phyloP scores from a whole-genome alignment of 1,139 yeast species.

The Arxiozyma bovina region DNA sequence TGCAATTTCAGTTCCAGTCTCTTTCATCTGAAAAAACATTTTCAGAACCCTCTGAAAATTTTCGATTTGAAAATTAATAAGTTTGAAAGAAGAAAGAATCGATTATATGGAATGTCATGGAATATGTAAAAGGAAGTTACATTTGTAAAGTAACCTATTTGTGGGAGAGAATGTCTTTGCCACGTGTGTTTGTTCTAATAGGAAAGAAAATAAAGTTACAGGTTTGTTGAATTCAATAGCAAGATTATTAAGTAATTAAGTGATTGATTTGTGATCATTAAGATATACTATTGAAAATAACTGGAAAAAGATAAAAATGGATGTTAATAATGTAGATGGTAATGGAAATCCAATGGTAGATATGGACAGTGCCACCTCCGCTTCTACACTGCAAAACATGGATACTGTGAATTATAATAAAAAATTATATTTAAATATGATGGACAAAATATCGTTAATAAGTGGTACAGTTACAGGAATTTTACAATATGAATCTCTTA shows the following conservation, averaged over 20 bases:
- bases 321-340: background rate
- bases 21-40: too few relatives aligned
- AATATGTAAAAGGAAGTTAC: too few relatives aligned
- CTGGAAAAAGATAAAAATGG: background rate
- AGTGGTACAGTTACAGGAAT: constrained; percentile 70
- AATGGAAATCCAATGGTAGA: background rate
- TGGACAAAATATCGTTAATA: constrained; percentile 57
- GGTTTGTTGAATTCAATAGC: background rate
- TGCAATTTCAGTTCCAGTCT: background rate
- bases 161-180: too few relatives aligned
- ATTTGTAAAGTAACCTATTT: too few relatives aligned
- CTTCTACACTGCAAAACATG: constrained; percentile 1
- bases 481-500: constrained; percentile 52
- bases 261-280: background rate
- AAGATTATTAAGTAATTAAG: background rate
- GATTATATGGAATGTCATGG: too few relatives aligned
- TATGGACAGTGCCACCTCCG: constrained; percentile 1
- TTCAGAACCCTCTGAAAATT: too few relatives aligned
- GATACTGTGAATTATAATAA: constrained; percentile 23
- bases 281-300: background rate
- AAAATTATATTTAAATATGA: constrained; percentile 42
- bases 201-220: background rate
- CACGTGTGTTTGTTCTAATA: too few relatives aligned
- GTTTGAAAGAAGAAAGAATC: background rate
- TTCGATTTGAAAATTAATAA: too few relatives aligned